phyloP scores from a whole-genome alignment of 2,329 filamentous ascomycete species.

The Pseudogymnoascus sp. region DNA sequence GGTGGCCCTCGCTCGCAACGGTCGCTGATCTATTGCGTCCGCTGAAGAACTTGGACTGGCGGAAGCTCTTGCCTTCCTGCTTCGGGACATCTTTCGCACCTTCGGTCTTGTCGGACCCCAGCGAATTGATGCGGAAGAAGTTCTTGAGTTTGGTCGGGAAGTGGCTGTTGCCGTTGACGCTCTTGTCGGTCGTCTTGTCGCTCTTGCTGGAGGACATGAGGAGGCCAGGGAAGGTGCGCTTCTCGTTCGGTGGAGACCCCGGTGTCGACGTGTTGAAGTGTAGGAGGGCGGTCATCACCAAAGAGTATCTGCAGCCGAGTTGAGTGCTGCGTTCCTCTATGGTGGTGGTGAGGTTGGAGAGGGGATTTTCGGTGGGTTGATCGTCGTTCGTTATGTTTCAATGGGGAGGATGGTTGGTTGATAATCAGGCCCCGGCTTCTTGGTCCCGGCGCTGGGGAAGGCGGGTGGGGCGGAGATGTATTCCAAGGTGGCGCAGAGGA shows the following conservation, averaged over 20 bases:
- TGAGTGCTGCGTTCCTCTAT: background rate
- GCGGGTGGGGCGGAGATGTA: background rate
- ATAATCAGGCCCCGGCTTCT: background rate
- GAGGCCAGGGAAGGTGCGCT: conserved; percentile 25
- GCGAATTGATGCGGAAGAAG: conserved; percentile 60
- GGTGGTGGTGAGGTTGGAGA: background rate
- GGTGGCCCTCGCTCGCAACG: conserved; percentile 85
- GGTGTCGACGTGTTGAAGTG: conserved; percentile 2
- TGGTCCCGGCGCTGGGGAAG: conserved; percentile 1
- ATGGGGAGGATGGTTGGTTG: conserved; percentile 4
- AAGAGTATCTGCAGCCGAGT: conserved; percentile 1
- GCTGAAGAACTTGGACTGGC: conserved; percentile 82
- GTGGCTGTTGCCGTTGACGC: conserved; percentile 43
- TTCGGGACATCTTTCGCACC: conserved; percentile 26
- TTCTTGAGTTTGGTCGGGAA: conserved; percentile 62
- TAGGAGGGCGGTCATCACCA: conserved; percentile 6
- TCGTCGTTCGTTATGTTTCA: background rate
- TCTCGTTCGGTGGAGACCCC: conserved; percentile 22
- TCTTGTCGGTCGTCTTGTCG: conserved; percentile 39
- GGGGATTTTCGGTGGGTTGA: background rate
- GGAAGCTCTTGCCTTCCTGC: conserved; percentile 44
- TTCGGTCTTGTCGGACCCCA: conserved; percentile 30
- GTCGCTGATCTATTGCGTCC: conserved; percentile 83
- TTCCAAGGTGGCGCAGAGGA: background rate
- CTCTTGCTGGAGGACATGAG: conserved; percentile 22